These are phyloP conservation scores for Blastobotrys robertii DNA, from an alignment of 805 yeast genomes.

Conservation along the genomic window DNA sequence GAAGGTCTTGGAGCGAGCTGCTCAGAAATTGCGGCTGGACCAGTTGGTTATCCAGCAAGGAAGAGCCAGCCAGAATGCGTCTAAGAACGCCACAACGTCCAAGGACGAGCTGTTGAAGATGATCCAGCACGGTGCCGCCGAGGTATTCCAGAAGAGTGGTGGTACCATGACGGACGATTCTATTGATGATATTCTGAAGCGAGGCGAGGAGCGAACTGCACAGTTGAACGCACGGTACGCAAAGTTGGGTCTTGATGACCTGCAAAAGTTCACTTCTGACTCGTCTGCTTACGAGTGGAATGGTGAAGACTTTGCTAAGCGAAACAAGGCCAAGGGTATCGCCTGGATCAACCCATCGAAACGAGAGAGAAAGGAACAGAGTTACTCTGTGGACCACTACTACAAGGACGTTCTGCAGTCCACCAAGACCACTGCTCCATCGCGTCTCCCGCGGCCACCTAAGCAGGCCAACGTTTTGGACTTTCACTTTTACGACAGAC, in stretches of 20 bases:
- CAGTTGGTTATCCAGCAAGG: slow-evolving; percentile 95
- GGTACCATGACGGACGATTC: slow-evolving; percentile 18
- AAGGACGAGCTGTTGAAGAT: slow-evolving; percentile 84
- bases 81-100: slow-evolving; percentile 27
- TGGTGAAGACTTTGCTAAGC: slow-evolving; percentile 68
- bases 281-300: slow-evolving; percentile 87
- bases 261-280: slow-evolving; percentile 86
- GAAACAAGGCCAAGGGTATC: slow-evolving; percentile 26
- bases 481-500: slow-evolving; percentile 77
- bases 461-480: slow-evolving; percentile 72
- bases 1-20: slow-evolving; percentile 90
- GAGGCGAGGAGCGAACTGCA: slow-evolving; percentile 76
- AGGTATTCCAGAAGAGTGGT: slow-evolving; percentile 52
- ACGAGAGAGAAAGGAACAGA: slow-evolving; percentile 38
- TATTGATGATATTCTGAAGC: slow-evolving; percentile 69
- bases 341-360: slow-evolving; percentile 80
- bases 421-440: slow-evolving; percentile 37
- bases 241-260: slow-evolving; percentile 79
- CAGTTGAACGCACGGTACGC: slow-evolving; percentile 73
- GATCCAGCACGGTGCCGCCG: slow-evolving; percentile 95
- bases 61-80: slow-evolving; percentile 35
- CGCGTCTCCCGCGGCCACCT: slow-evolving; percentile 68
- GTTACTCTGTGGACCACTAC: slow-evolving; percentile 79
- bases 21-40: slow-evolving; percentile 85
- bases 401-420: slow-evolving; percentile 69